Evolutionary conservation across 306 rosid species (phyloP).

Genomic region (Abrus precatorius): DNA sequence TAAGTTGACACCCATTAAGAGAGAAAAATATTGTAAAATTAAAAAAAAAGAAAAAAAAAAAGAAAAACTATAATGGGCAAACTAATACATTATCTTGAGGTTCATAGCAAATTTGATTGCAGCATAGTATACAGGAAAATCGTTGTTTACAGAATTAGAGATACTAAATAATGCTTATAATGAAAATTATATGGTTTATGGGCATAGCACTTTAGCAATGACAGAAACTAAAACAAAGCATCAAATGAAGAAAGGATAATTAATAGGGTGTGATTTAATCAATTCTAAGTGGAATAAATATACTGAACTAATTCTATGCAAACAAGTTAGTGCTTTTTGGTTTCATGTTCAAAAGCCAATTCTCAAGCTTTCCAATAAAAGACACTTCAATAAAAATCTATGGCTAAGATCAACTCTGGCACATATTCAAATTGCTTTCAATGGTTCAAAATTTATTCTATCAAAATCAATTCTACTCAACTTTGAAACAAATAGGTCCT

Average conservation of each 20-base stretch:
- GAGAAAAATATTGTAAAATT: not conserved
- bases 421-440: too few species aligned
- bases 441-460: too few species aligned
- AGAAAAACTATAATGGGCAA: not conserved
- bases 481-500: too few species aligned
- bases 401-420: too few species aligned
- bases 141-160: not conserved
- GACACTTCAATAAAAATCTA: too few species aligned
- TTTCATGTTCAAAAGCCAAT: too few species aligned
- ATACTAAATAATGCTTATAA: not conserved
- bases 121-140: not conserved
- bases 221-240: slow-evolving; percentile 6
- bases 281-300: not conserved
- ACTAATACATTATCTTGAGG: slow-evolving; percentile 19
- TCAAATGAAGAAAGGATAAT: not conserved
- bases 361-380: too few species aligned
- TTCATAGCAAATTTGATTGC: not conserved
- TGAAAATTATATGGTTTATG: slow-evolving; percentile 8
- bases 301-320: not conserved
- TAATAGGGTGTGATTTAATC: not conserved
- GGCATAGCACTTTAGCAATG: not conserved
- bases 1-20: not conserved
- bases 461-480: too few species aligned
- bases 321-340: not conserved
- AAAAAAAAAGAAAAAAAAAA: not conserved